These are phyloP conservation scores for Alternaria gansuensis DNA, from an alignment of 2,329 filamentous ascomycete species.

Conservation along the genomic window DNA sequence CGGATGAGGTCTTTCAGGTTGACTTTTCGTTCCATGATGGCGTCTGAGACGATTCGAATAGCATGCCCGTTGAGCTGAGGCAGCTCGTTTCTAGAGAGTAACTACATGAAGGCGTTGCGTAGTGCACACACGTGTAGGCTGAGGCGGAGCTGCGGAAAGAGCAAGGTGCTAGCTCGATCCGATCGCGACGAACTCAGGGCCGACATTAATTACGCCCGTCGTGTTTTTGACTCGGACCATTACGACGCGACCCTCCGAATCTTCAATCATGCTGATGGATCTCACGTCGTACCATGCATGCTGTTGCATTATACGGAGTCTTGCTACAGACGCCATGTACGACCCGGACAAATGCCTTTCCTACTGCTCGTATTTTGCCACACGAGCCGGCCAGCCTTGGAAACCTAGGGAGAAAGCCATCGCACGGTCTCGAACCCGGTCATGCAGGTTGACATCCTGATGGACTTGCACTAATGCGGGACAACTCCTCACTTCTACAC, in stretches of 20 bases:
- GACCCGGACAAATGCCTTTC: not conserved
- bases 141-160: slow-evolving; percentile 27
- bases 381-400: slow-evolving; percentile 3
- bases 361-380: slow-evolving; percentile 2
- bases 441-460: slow-evolving; percentile 14
- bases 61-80: slow-evolving; percentile 16
- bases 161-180: slow-evolving; percentile 21
- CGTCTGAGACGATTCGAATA: slow-evolving; percentile 1
- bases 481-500: slow-evolving; percentile 12
- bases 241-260: slow-evolving; percentile 12
- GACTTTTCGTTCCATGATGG: slow-evolving; percentile 39
- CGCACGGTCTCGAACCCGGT: slow-evolving; percentile 17
- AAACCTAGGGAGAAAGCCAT: slow-evolving; percentile 1
- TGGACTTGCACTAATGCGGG: slow-evolving; percentile 24
- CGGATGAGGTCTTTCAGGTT: slow-evolving; percentile 44
- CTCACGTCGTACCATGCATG: no score
- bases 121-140: slow-evolving; percentile 28
- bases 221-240: slow-evolving; percentile 12
- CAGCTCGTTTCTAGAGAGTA: slow-evolving; percentile 5
- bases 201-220: slow-evolving; percentile 4
- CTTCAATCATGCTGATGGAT: not conserved
- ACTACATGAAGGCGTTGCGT: slow-evolving; percentile 10
- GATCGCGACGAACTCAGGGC: slow-evolving; percentile 14
- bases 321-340: not conserved
- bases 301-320: not conserved